Evolutionary conservation across 441 rosid genomes (phyloP).

Genomic region (Bruguiera hainesii): DNA sequence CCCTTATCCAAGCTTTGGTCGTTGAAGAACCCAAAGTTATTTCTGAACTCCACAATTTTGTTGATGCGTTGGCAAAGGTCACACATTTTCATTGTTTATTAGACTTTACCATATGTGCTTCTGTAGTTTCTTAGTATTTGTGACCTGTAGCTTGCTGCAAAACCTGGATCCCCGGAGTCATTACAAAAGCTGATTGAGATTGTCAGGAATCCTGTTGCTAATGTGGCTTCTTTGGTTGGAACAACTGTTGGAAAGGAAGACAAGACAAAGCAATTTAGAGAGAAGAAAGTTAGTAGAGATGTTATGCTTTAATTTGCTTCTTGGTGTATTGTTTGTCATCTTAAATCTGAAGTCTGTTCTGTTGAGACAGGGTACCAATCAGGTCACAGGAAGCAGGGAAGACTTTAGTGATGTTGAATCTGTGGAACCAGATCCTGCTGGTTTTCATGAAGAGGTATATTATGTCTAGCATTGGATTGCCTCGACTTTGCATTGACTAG

Average conservation of each 20-base stretch:
- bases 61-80: constrained; percentile 95
- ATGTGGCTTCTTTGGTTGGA: constrained; percentile 36
- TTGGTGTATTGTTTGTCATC: neutral
- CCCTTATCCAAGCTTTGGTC: constrained; percentile 81
- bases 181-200: constrained; percentile 82
- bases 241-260: constrained; percentile 60
- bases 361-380: constrained; percentile 48
- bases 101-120: neutral
- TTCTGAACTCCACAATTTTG: constrained; percentile 94
- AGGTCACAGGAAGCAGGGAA: constrained; percentile 43
- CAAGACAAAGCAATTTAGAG: constrained; percentile 57
- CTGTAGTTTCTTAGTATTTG: constrained; percentile 16
- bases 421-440: constrained; percentile 77
- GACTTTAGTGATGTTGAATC: constrained; percentile 48
- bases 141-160: constrained; percentile 65
- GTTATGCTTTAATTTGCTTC: neutral
- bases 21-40: constrained; percentile 79
- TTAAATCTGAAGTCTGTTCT: constrained; percentile 13
- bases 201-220: constrained; percentile 65
- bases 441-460: constrained; percentile 73
- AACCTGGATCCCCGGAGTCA: constrained; percentile 79
- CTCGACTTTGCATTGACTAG: neutral
- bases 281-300: constrained; percentile 57
- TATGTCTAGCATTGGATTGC: neutral
- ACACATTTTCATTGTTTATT: constrained; percentile 10